phyloP scores from a whole-genome alignment of 176 grass and related monocot species.

The Musa acuminata region DNA sequence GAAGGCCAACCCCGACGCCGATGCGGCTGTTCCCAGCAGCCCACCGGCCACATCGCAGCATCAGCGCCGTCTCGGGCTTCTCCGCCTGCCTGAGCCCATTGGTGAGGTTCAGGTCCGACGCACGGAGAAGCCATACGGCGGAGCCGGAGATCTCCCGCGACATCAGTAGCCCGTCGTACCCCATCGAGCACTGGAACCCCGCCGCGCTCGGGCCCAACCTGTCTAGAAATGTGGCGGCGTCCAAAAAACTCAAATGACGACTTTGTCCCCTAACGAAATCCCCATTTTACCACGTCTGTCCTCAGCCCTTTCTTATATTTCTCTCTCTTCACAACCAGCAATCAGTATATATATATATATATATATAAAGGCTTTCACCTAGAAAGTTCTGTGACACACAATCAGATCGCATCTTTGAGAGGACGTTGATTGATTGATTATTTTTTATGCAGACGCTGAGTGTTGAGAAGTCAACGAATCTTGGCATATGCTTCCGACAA shows the following conservation, averaged over 20 bases:
- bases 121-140: not conserved
- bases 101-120: not conserved
- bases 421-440: too few species aligned
- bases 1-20: slow-evolving; percentile 41
- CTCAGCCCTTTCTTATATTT: not conserved
- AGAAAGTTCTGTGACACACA: too few species aligned
- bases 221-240: not conserved
- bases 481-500: not conserved
- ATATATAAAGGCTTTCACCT: too few species aligned
- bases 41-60: slow-evolving; percentile 23
- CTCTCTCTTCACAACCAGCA: not conserved
- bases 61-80: not conserved
- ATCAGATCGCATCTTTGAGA: too few species aligned
- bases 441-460: too few species aligned
- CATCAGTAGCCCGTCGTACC: not conserved
- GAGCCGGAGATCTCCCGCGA: not conserved
- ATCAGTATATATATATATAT: too few species aligned
- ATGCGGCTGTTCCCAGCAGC: slow-evolving; percentile 36
- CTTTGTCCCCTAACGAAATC: not conserved
- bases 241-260: slow-evolving; percentile 6
- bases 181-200: not conserved
- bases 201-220: not conserved
- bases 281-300: not conserved
- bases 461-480: not conserved
- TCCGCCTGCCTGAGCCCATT: slow-evolving; percentile 22